Evolutionary conservation across 331 rosid genomes (phyloP), one percentile per base, ranked within the genome.

Genomic region (Acacia concinna): DNA sequence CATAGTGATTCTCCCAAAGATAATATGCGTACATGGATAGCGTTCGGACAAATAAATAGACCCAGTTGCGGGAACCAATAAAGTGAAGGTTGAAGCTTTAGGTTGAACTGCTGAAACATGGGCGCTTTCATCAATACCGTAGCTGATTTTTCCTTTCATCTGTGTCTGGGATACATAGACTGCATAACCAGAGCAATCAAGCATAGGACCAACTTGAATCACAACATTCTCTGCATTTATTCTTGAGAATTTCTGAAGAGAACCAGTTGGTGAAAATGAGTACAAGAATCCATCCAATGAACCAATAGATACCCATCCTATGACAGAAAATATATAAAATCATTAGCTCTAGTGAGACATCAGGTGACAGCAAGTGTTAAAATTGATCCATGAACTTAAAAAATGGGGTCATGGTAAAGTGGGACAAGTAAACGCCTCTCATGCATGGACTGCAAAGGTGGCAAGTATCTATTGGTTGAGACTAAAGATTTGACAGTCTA

Each of bases 111-210:
- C 92, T 1, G 98, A 90, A 40, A 90, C 86, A 68, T 73, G 73
- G 43, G 85, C 90, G 66, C 83, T 81, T 62, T 89, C 88, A 28
- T 80, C 87, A 62, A 79, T 78, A 8, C 78, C 56, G n/a, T 57
- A 89, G 79, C 90, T 90, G 49, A 75, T 78, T 87, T 93, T 93
- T 71, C 87, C 90, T 74, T 93, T 93, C 89, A 90, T 85, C 78
- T 87, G 82, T 25, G 91, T 86, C 86, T 93, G 97, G 69, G 93
- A 88, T 59, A 79, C 65, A 57, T 88, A 91, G 60, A 93, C 69
- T 60, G 92, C 92, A 87, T 64, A 90, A 81, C 98, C 95, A 31
- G 93, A 90, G 88, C 98, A 93, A 78, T 91, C 95, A 65, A 91
- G 93, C 47, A 82, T 54, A 72, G 97, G 92, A 76, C 75, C 74